Conservation (phyloP, 176 grass and related monocot genomes). For the Oryza meyeriana region DNA sequence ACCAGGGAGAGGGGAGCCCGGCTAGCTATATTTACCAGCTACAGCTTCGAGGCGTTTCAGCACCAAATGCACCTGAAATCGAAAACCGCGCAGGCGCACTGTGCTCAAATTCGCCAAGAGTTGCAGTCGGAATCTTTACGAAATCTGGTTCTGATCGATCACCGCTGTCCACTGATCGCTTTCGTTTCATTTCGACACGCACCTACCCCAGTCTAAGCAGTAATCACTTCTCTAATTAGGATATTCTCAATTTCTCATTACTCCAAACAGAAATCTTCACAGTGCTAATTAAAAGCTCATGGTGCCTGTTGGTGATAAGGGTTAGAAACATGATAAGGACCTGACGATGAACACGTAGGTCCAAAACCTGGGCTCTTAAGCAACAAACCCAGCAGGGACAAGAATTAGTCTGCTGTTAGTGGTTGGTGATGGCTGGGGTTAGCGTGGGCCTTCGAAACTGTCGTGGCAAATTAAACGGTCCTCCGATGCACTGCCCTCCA, state of each 20-base stretch:
- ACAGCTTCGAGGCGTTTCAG: background rate
- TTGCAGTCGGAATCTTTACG: background rate
- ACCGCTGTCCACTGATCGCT: background rate
- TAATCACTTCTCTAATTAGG: background rate
- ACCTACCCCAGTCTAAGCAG: background rate
- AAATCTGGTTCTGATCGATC: background rate
- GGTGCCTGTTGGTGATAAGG: background rate
- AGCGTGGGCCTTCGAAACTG: background rate
- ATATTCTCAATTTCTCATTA: background rate
- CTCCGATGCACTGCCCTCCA: constrained; percentile 1
- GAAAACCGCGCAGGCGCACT: background rate
- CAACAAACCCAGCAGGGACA: background rate
- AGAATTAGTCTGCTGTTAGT: constrained; percentile 9
- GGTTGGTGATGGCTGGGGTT: constrained; percentile 20
- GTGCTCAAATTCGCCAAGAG: background rate
- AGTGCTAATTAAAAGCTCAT: background rate
- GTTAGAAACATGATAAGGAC: constrained; percentile 19
- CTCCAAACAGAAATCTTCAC: background rate
- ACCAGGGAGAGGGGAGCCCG: background rate
- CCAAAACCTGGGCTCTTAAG: constrained; percentile 11
- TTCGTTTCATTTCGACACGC: background rate
- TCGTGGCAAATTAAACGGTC: constrained; percentile 20
- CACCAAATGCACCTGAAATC: background rate
- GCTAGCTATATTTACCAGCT: background rate
- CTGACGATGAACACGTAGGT: constrained; percentile 16